phyloP scores from a whole-genome alignment of 345 rosid genomes.

The Hibiscus tridactylites region DNA sequence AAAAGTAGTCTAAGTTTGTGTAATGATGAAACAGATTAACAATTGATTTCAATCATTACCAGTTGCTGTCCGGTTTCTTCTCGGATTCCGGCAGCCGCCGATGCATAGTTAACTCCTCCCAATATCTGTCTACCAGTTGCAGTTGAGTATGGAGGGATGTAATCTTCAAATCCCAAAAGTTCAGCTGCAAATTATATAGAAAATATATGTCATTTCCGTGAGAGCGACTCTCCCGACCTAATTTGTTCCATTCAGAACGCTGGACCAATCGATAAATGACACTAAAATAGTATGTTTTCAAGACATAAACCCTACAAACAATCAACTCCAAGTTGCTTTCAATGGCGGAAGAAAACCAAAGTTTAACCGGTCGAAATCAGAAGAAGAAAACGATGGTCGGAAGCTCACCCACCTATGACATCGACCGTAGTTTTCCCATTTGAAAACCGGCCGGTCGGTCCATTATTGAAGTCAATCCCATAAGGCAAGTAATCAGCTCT shows the following conservation, averaged over 20 bases:
- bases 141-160: conserved; percentile 14
- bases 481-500: conserved; percentile 72
- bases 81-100: conserved; percentile 35
- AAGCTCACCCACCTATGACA: conserved; percentile 41
- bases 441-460: conserved; percentile 77
- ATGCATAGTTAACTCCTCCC: conserved; percentile 37
- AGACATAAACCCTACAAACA: not conserved
- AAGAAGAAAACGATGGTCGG: not conserved
- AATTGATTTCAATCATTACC: not conserved
- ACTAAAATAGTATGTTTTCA: too few species aligned
- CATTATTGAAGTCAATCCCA: conserved; percentile 63
- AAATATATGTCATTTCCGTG: too few species aligned
- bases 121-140: conserved; percentile 16
- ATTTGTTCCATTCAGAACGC: too few species aligned
- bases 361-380: not conserved
- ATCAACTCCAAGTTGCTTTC: not conserved
- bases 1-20: not conserved
- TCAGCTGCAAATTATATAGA: conserved; percentile 2
- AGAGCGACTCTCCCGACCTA: too few species aligned
- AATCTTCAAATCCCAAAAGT: conserved; percentile 13
- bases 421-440: conserved; percentile 80
- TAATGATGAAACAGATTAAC: not conserved
- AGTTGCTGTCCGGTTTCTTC: conserved; percentile 27
- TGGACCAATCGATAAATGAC: not conserved
- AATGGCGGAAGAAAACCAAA: not conserved